Conservation (phyloP, 1,284 basidiomycete species). For the Ustilago trichophora region DNA sequence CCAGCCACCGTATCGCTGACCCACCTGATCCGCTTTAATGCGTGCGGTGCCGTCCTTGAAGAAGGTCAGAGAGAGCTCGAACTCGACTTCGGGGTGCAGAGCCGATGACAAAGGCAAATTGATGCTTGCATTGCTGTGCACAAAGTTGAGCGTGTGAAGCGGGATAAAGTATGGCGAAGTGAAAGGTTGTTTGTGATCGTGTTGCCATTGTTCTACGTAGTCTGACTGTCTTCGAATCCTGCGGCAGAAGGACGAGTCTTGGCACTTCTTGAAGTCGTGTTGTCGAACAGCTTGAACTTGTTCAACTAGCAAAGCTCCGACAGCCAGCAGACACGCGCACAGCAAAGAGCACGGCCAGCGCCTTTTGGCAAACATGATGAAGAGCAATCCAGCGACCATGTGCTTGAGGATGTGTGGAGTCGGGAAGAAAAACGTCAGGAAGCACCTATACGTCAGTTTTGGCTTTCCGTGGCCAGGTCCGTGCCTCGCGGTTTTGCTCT, state of each 20-base stretch:
- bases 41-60: conserved; percentile 62
- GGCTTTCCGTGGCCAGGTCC: conserved; percentile 1
- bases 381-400: too few relatives aligned
- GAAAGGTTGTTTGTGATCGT: conserved; percentile 29
- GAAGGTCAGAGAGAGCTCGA: conserved; percentile 53
- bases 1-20: conserved; percentile 50
- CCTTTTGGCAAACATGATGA: conserved; percentile 11
- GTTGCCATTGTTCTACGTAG: conserved; percentile 48
- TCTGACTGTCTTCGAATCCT: conserved; percentile 58
- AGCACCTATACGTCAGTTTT: too few relatives aligned
- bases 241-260: conserved; percentile 64
- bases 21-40: conserved; percentile 58
- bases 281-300: conserved; percentile 29
- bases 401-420: too few relatives aligned
- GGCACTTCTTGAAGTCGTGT: conserved; percentile 64
- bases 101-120: conserved; percentile 48
- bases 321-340: conserved; percentile 17
- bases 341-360: conserved; percentile 15
- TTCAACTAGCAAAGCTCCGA: conserved; percentile 8
- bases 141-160: conserved; percentile 10
- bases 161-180: conserved; percentile 55
- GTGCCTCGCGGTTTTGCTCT: not conserved
- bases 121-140: conserved; percentile 33
- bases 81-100: conserved; percentile 57
- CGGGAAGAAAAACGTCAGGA: too few relatives aligned